phyloP scores from a whole-genome alignment of 164 flowering plant species.

The Chloranthus sessilifolius region DNA sequence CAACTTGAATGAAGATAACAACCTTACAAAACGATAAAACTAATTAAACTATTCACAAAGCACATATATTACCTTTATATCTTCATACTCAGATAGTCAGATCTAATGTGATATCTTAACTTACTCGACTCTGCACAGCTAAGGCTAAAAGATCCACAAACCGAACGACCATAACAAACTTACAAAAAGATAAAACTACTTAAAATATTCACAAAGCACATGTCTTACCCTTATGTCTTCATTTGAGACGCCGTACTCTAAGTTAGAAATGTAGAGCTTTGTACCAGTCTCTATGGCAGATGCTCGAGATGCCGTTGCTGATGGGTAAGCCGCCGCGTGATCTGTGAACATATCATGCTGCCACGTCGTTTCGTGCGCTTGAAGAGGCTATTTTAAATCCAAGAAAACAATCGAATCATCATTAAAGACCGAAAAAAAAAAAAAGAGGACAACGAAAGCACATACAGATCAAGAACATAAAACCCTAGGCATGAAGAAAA shows the following conservation, averaged over 20 bases:
- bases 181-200: too few relatives aligned
- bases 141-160: too few relatives aligned
- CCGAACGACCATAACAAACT: too few relatives aligned
- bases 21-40: too few relatives aligned
- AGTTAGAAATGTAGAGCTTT: conserved; percentile 71
- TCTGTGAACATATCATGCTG: conserved; percentile 58
- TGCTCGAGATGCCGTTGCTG: conserved; percentile 30
- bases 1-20: too few relatives aligned
- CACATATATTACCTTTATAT: too few relatives aligned
- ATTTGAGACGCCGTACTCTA: conserved; percentile 77
- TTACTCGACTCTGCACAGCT: too few relatives aligned
- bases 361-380: conserved; percentile 71
- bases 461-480: not conserved
- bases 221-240: conserved; percentile 77
- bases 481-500: not conserved
- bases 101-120: too few relatives aligned
- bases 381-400: conserved; percentile 12
- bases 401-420: not conserved
- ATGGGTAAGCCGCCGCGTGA: conserved; percentile 27
- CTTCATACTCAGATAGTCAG: too few relatives aligned
- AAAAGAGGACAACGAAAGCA: not conserved
- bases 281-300: conserved; percentile 69
- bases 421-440: conserved; percentile 1
- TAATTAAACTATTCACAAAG: too few relatives aligned
- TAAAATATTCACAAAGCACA: too few relatives aligned